Evolutionary conservation across 495 filamentous ascomycete genomes (phyloP).

Genomic region (Penicillium egyptiacum): DNA sequence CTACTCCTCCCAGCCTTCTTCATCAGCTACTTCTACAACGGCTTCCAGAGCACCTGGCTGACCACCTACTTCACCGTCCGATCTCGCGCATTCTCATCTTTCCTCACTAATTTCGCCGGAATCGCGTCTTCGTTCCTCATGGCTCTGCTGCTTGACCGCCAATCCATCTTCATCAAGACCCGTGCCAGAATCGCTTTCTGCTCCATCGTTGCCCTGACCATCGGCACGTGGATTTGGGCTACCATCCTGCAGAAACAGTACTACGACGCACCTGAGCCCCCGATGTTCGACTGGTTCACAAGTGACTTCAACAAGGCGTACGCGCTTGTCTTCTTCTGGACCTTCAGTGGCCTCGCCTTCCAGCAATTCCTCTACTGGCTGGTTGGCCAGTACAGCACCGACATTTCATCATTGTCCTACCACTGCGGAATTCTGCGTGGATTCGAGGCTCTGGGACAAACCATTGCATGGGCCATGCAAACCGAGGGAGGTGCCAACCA

Average conservation of each 20-base stretch:
- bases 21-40: constrained; percentile 43
- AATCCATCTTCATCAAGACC: constrained; percentile 38
- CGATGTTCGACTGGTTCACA: constrained; percentile 37
- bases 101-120: constrained; percentile 39
- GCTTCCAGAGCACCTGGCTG: constrained; percentile 35
- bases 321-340: constrained; percentile 37
- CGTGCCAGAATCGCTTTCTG: constrained; percentile 30
- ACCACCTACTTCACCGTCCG: constrained; percentile 38
- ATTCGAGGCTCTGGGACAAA: constrained; percentile 37
- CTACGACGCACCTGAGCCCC: constrained; percentile 26
- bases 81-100: constrained; percentile 35
- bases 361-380: constrained; percentile 41
- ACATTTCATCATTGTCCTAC: constrained; percentile 34
- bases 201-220: constrained; percentile 28
- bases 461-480: constrained; percentile 40
- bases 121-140: constrained; percentile 36
- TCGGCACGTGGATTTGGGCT: constrained; percentile 38
- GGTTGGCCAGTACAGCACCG: constrained; percentile 35
- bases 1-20: constrained; percentile 34
- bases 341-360: constrained; percentile 34
- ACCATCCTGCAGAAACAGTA: constrained; percentile 33
- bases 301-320: constrained; percentile 35
- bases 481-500: constrained; percentile 34
- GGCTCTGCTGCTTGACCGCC: constrained; percentile 31
- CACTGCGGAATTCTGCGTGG: constrained; percentile 36